A percentile compares a stretch with the other conserved stretches of the same genome.
phyloP scores from a whole-genome alignment of 805 yeast genomes.

The Debaryomyces prosopidis region DNA sequence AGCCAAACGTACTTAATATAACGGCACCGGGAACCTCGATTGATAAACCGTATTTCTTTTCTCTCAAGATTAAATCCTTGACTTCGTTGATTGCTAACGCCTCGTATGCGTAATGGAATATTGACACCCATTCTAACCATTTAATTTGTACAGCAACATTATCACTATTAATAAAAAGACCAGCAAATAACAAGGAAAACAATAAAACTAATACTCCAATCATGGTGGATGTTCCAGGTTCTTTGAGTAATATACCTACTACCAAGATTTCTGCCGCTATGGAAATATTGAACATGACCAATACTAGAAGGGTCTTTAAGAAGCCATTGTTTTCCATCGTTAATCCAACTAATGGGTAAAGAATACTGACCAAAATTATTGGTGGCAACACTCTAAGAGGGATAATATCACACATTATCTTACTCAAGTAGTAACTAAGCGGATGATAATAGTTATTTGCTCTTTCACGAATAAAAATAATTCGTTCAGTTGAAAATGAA shows the following conservation, averaged over 20 bases:
- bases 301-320: conserved; percentile 62
- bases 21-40: conserved; percentile 99
- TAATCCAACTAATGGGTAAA: conserved; percentile 89
- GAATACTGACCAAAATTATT: conserved; percentile 68
- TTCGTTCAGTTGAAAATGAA: conserved; percentile 83
- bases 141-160: conserved; percentile 50
- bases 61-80: conserved; percentile 76
- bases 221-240: conserved; percentile 90
- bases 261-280: conserved; percentile 82
- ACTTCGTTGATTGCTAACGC: conserved; percentile 92
- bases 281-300: conserved; percentile 83
- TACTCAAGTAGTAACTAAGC: conserved; percentile 78
- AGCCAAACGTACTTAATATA: conserved; percentile 92
- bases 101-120: conserved; percentile 96
- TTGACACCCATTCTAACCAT: conserved; percentile 80
- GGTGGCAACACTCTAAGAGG: conserved; percentile 96
- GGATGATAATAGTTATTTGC: conserved; percentile 94
- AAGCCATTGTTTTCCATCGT: conserved; percentile 77
- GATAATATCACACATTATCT: conserved; percentile 86
- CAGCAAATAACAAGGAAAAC: conserved; percentile 89
- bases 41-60: conserved; percentile 87
- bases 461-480: conserved; percentile 88
- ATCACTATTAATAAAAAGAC: conserved; percentile 86
- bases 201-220: conserved; percentile 80
- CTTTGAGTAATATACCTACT: conserved; percentile 84